A percentile compares a stretch with the other conserved stretches of the same genome.
Evolutionary conservation across 768 basidiomycete species (phyloP).

Genomic region (Lactarius evosmus): DNA sequence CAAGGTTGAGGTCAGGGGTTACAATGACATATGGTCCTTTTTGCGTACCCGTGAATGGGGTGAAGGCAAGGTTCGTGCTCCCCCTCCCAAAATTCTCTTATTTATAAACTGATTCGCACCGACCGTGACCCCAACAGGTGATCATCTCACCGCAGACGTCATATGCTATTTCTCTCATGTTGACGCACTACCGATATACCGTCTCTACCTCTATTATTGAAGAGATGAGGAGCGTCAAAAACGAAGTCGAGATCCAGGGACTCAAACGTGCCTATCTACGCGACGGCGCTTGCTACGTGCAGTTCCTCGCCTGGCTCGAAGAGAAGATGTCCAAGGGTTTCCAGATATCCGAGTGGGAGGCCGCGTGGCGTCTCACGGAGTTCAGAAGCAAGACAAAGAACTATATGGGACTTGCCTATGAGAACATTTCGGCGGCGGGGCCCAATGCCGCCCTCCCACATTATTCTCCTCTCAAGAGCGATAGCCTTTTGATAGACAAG

Average conservation of each 20-base stretch:
- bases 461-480: constrained; percentile 70
- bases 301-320: constrained; percentile 92
- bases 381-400: constrained; percentile 67
- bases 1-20: constrained; percentile 57
- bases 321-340: constrained; percentile 70
- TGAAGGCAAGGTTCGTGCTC: constrained; percentile 58
- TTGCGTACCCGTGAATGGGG: constrained; percentile 74
- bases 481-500: constrained; percentile 70
- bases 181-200: constrained; percentile 79
- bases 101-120: not conserved
- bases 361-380: constrained; percentile 77
- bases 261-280: constrained; percentile 80
- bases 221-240: constrained; percentile 84
- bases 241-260: constrained; percentile 79
- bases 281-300: constrained; percentile 82
- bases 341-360: constrained; percentile 89
- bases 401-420: constrained; percentile 84
- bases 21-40: constrained; percentile 78
- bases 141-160: constrained; percentile 72
- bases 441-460: constrained; percentile 94
- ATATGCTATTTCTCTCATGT: constrained; percentile 81
- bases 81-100: not conserved
- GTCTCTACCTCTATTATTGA: constrained; percentile 68
- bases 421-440: constrained; percentile 86
- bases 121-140: constrained; percentile 39